Conservation (phyloP, 306 rosid genomes). For the Ziziphus jujuba region DNA sequence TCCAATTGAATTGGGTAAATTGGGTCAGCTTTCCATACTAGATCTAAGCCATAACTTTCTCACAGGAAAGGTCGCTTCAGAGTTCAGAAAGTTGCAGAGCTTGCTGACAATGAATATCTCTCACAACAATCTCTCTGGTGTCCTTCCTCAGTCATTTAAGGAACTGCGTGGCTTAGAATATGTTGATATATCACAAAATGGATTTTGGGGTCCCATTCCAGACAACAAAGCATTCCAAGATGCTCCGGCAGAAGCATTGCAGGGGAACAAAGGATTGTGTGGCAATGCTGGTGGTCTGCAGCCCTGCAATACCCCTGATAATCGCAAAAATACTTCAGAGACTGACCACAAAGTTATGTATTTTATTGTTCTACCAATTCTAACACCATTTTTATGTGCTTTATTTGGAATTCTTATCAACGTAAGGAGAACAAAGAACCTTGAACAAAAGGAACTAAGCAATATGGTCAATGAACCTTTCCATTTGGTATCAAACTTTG, state of each 20-base stretch:
- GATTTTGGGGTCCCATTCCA: slow-evolving; percentile 28
- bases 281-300: slow-evolving; percentile 22
- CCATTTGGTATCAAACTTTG: slow-evolving; percentile 20
- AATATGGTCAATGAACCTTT: slow-evolving; percentile 6
- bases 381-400: slow-evolving; percentile 4
- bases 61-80: slow-evolving; percentile 27
- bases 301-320: slow-evolving; percentile 8
- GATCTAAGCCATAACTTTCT: slow-evolving; percentile 42
- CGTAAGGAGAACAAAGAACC: neutral
- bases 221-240: slow-evolving; percentile 24
- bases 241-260: slow-evolving; percentile 14
- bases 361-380: neutral
- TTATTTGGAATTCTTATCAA: neutral
- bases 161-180: slow-evolving; percentile 6
- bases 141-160: slow-evolving; percentile 17
- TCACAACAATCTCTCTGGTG: slow-evolving; percentile 41
- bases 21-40: slow-evolving; percentile 28
- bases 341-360: neutral
- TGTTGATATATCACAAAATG: slow-evolving; percentile 33
- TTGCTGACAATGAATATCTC: slow-evolving; percentile 41
- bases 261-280: slow-evolving; percentile 37
- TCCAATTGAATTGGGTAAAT: slow-evolving; percentile 29
- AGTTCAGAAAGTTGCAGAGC: slow-evolving; percentile 16
- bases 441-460: neutral
- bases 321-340: neutral